Conservation (phyloP, 1,139 yeast genomes). For the Pichia cactophila region DNA sequence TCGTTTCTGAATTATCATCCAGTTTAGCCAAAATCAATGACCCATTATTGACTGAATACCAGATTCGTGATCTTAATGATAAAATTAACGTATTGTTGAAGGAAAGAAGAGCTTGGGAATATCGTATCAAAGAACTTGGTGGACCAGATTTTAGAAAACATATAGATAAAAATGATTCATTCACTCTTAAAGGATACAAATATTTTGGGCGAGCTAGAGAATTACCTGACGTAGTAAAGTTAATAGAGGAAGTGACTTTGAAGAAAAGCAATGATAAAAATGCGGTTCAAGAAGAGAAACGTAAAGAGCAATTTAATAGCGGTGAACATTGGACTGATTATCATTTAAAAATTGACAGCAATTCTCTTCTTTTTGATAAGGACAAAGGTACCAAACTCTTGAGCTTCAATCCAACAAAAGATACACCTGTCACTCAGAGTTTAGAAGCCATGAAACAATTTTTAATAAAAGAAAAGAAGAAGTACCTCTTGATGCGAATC, state of each 20-base stretch:
- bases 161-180: constrained; percentile 5
- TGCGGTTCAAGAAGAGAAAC: not conserved
- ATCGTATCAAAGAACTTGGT: constrained; percentile 58
- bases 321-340: constrained; percentile 4
- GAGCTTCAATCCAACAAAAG: not conserved
- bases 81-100: constrained; percentile 59
- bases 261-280: constrained; percentile 16
- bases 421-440: not conserved
- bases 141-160: constrained; percentile 44
- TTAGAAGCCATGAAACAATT: constrained; percentile 2
- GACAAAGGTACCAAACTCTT: not conserved
- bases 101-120: constrained; percentile 74
- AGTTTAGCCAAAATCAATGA: constrained; percentile 60
- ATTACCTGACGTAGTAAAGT: constrained; percentile 62
- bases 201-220: constrained; percentile 84
- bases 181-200: constrained; percentile 45
- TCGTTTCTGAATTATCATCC: constrained; percentile 57
- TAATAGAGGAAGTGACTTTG: constrained; percentile 35
- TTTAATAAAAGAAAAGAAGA: constrained; percentile 9
- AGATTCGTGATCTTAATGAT: constrained; percentile 69
- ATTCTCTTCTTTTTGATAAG: not conserved
- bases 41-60: constrained; percentile 46
- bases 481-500: constrained; percentile 2
- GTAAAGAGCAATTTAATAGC: not conserved
- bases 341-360: not conserved